Conservation (phyloP, 179 eudicot species). For the Carnegiea gigantea region DNA sequence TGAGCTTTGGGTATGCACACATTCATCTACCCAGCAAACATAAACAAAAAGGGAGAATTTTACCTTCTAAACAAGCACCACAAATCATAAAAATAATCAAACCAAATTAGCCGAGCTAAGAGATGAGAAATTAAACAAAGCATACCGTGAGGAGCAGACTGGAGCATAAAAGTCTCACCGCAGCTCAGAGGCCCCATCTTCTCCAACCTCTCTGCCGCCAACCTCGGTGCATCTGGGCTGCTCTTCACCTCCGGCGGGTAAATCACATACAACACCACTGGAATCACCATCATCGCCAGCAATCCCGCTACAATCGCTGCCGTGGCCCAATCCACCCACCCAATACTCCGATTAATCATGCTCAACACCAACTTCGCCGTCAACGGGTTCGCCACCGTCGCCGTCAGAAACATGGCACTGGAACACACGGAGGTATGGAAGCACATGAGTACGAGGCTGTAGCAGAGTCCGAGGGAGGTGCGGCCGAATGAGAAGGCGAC, state of each 20-base stretch:
- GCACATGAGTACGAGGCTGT: slow-evolving; percentile 86
- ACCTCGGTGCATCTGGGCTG: slow-evolving; percentile 95
- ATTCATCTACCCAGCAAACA: no score
- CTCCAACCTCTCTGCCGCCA: slow-evolving; percentile 76
- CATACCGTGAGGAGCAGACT: slow-evolving; percentile 85
- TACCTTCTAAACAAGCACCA: no score
- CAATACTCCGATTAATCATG: slow-evolving; percentile 65
- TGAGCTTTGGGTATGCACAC: no score
- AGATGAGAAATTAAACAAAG: background rate
- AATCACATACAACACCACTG: slow-evolving; percentile 65
- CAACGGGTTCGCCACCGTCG: slow-evolving; percentile 95
- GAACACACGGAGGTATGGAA: slow-evolving; percentile 91
- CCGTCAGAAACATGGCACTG: slow-evolving; percentile 88
- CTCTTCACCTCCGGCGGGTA: slow-evolving; percentile 90
- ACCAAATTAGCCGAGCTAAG: no score
- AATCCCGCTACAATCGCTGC: slow-evolving; percentile 92
- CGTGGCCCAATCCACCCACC: slow-evolving; percentile 99
- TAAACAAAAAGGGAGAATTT: no score
- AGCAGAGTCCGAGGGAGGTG: slow-evolving; percentile 77
- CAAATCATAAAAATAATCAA: no score
- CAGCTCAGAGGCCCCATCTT: slow-evolving; percentile 87
- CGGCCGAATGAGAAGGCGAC: slow-evolving; percentile 69
- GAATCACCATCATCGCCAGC: slow-evolving; percentile 83
- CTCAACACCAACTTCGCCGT: slow-evolving; percentile 64
- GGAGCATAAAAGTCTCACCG: slow-evolving; percentile 81